A percentile compares a stretch with the other conserved stretches of the same genome.
Evolutionary conservation across 305 asterid species (phyloP).

Genomic region (Fraxinus latifolia): DNA sequence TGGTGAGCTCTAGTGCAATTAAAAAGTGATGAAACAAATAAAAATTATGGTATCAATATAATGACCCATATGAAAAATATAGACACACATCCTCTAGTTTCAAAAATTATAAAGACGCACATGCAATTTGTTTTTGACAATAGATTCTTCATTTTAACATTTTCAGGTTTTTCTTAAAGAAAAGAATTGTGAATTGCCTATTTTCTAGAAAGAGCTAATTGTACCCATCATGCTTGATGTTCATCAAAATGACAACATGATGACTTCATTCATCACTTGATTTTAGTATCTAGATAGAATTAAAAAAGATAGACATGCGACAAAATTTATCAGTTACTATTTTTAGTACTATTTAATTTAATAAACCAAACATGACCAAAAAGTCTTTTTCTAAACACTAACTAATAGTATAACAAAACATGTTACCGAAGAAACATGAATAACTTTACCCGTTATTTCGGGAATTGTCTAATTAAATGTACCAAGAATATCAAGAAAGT

Average conservation of each 20-base stretch:
- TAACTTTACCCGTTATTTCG: not conserved
- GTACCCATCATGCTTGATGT: not conserved
- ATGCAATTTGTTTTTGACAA: not conserved
- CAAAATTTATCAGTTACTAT: not conserved
- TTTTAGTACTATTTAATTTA: not conserved
- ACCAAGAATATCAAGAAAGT: not conserved
- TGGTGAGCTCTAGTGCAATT: slow-evolving; percentile 7
- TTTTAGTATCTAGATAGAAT: not conserved
- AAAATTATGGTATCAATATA: not conserved
- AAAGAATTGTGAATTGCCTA: not conserved
- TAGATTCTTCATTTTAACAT: not conserved
- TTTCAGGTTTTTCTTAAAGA: not conserved
- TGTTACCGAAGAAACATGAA: not conserved
- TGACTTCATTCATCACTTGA: not conserved
- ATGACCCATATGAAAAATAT: not conserved
- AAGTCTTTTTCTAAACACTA: not conserved
- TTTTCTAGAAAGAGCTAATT: slow-evolving; percentile 12
- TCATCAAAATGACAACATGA: not conserved
- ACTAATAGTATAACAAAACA: not conserved
- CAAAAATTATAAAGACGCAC: not conserved
- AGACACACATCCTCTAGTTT: too few relatives aligned
- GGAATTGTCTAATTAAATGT: not conserved
- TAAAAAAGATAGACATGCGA: not conserved
- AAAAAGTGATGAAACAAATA: not conserved
- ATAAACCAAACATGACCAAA: not conserved